Conservation (phyloP, 1,284 basidiomycete species). For the Porogramme epimiltina region DNA sequence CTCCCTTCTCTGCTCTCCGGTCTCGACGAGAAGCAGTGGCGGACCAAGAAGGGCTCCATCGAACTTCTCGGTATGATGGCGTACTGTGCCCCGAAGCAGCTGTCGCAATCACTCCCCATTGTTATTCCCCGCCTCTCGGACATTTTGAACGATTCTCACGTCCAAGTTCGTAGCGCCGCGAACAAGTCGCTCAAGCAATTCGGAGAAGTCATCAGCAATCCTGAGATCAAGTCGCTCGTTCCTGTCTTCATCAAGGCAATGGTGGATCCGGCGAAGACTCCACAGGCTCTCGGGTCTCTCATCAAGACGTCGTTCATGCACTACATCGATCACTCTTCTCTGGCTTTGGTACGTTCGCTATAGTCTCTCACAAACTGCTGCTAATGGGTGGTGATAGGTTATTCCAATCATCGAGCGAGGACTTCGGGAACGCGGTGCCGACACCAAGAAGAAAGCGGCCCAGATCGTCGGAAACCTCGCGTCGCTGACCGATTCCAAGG, state of each 20-base stretch:
- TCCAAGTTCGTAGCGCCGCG: conserved; percentile 92
- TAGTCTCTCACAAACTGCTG: too few relatives aligned
- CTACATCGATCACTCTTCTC: conserved; percentile 96
- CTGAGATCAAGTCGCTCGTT: conserved; percentile 92
- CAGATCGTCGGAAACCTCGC: conserved; percentile 98
- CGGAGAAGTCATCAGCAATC: conserved; percentile 94
- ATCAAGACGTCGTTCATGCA: conserved; percentile 97
- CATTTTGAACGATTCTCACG: conserved; percentile 96
- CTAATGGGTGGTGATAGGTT: too few relatives aligned
- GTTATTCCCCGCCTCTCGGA: conserved; percentile 95
- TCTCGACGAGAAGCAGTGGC: conserved; percentile 98
- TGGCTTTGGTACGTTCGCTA: conserved; percentile 72
- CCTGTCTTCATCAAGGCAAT: conserved; percentile 94
- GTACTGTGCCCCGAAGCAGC: conserved; percentile 94
- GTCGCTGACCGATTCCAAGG: conserved; percentile 92
- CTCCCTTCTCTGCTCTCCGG: conserved; percentile 90
- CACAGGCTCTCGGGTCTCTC: conserved; percentile 80
- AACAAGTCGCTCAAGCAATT: conserved; percentile 98
- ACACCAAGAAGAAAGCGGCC: conserved; percentile 94
- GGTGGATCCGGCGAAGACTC: conserved; percentile 94
- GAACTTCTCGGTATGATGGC: conserved; percentile 99
- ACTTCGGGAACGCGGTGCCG: conserved; percentile 88
- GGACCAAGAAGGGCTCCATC: conserved; percentile 97
- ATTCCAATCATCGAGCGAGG: conserved; percentile 97
- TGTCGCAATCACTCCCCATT: conserved; percentile 93